Base-by-base conservation (phyloP, 495 filamentous ascomycete genomes). In the Tetracladium marchalianum region DNA sequence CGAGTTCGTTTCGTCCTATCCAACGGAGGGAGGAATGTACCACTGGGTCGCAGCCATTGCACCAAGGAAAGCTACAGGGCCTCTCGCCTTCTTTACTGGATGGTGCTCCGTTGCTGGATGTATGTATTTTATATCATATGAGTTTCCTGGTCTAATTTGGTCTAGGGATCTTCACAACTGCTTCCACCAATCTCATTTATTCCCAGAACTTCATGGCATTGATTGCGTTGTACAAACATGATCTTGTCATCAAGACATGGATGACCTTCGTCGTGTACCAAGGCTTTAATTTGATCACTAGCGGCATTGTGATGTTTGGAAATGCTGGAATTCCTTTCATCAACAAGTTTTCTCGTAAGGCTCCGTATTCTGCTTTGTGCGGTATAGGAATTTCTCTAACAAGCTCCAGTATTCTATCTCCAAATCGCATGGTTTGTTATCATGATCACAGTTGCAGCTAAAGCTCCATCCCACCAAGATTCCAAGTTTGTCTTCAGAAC, bases 401-500 rank as follows among this genome's bases (percentile, higher is more conserved):
- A 70, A 65, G 32, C 56, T 66, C 22, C 70, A 11, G 55, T 81
- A 10, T 63, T 53, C 12, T 56, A 54, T 40, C 77, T 72, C 12
- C 64, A 80, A 24, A 43, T 73, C 35, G 76, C 73, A 17, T 73
- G 75, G 55, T 62, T 70, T 40, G 64, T 77, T 16, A 76, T 79
- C 44, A 54, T 78, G 15, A 66, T 81, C 54, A 67, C 68, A 0
- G 74, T 81, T 1, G 68, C 75, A 2, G 69, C 73, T 5, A 69
- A 66, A 41, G 71, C 77, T n/a, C 64, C 68, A 0, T 66, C 73
- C 2, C 71, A 79, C 49, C 68, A 76, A 41, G 59, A 63, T 16
- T 68, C 74, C 19, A 63, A 66, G 19, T 82, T 80, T 54, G 78
- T 82, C 38, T 82, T 82, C 50, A 70, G 69, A 4, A 72, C 65